phyloP scores from a whole-genome alignment of 805 yeast species.

The Metschnikowia picachoensis region DNA sequence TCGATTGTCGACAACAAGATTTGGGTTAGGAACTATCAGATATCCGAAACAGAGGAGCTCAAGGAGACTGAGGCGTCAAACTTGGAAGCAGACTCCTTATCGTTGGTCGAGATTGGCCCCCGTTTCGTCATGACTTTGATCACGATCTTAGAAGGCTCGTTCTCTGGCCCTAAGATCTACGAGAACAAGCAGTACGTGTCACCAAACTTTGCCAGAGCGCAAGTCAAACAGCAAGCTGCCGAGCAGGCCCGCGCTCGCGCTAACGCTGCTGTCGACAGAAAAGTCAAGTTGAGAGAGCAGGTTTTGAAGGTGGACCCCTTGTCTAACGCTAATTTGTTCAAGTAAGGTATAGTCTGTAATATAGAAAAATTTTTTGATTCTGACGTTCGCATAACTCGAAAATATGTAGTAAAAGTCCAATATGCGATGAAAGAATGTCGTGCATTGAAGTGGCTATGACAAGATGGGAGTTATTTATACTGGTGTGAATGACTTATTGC shows the following conservation, averaged over 20 bases:
- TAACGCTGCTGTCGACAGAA: constrained; percentile 73
- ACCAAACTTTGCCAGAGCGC: constrained; percentile 93
- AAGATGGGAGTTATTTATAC: too few relatives aligned
- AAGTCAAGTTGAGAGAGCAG: constrained; percentile 69
- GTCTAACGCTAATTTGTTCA: constrained; percentile 73
- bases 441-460: too few relatives aligned
- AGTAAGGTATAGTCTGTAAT: constrained; percentile 22
- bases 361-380: background rate
- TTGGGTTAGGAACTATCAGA: constrained; percentile 95
- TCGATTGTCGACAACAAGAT: constrained; percentile 88
- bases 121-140: constrained; percentile 90
- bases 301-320: constrained; percentile 79
- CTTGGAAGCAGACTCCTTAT: constrained; percentile 53
- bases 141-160: constrained; percentile 90
- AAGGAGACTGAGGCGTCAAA: constrained; percentile 47
- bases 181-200: constrained; percentile 96
- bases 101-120: constrained; percentile 94
- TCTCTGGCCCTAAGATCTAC: constrained; percentile 95
- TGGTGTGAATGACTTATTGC: too few relatives aligned
- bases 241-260: constrained; percentile 72
- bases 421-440: too few relatives aligned
- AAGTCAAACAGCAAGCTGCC: constrained; percentile 74
- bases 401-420: too few relatives aligned
- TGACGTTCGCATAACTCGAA: too few relatives aligned
- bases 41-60: constrained; percentile 59